Conservation (phyloP, 2,329 filamentous ascomycete genomes). For the Tolypocladium cylindrosporum region DNA sequence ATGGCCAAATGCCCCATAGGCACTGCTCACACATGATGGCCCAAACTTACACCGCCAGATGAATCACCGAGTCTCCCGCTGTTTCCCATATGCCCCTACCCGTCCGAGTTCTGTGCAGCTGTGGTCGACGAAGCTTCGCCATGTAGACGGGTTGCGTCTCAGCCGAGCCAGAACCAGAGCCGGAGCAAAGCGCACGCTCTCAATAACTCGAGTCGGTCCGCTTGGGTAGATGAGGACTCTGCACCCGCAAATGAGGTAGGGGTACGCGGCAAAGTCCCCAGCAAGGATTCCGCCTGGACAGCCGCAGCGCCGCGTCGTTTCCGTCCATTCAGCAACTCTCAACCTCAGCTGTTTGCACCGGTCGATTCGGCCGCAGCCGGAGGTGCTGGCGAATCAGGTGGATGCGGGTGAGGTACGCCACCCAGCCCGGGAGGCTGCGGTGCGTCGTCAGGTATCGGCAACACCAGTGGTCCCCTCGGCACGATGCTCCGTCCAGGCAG, state of each 20-base stretch:
- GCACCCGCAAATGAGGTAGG: background rate
- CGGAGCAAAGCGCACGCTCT: background rate
- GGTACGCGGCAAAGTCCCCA: background rate
- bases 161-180: background rate
- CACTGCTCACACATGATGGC: background rate
- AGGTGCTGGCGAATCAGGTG: conserved; percentile 20
- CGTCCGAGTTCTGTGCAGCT: background rate
- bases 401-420: conserved; percentile 21
- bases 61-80: background rate
- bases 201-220: background rate
- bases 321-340: background rate
- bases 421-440: conserved; percentile 24
- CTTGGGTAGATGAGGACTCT: background rate
- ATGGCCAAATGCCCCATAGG: background rate
- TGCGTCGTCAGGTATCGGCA: conserved; percentile 25
- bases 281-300: background rate
- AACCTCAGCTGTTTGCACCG: conserved; percentile 12
- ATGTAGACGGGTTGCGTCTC: background rate
- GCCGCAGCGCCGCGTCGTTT: background rate
- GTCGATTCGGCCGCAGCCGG: conserved; percentile 20
- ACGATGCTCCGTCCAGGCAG: conserved; percentile 54
- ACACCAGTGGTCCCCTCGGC: conserved; percentile 37
- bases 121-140: background rate
- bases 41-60: background rate
- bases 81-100: background rate